Base-by-base conservation (phyloP, 2,329 filamentous ascomycete genomes). In the Clonostachys rosea region DNA sequence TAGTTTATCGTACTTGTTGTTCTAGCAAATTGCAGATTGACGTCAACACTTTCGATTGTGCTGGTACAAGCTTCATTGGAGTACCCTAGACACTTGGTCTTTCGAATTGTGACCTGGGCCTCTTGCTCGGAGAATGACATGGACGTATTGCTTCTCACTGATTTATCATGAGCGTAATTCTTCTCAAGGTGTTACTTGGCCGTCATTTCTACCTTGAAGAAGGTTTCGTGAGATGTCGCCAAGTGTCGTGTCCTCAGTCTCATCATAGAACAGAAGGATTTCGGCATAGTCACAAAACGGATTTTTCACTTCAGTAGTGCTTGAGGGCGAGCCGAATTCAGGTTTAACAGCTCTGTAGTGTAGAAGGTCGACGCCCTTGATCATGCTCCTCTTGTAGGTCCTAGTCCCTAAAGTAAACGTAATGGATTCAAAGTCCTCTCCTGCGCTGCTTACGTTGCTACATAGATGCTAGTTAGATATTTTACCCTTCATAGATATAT, bases 61-160 rank as follows among this genome's bases (percentile, higher is more conserved):
- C 24, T 30, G 24, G 9, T 30, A 30, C 24, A 30, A 30, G 24
- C 24, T 10, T 30, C 24, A 8, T 30, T 30, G 24, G 24, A 30
- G 24, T 30, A 30, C 24, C 24, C 24, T 10, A 30, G 24, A 30
- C 24, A 30, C 24, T 30, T 30, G 24, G 10, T 6, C 8, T 30
- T 30, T 10, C 24, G 24, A 30, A 30, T 30, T 30, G 24, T 10
- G 24, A 30, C 24, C 9, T 9, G 9, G 9, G 24, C 24, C 24
- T 30, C 24, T 30, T 30, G 24, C 24, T 30, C 9, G 9, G 9
- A 30, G 24, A 30, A 30, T 2, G 17, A 43, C 57, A 7, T 52
- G 44, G 24, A 50, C 61, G 42, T 47, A 40, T 33, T 18, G 14
- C 36, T 6, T 34, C 47, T 37, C 44, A 42, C 41, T 16, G 4